A percentile compares a stretch with the other conserved stretches of the same genome.
phyloP scores from a whole-genome alignment of 345 rosid species.

The Arabidopsis suecica region DNA sequence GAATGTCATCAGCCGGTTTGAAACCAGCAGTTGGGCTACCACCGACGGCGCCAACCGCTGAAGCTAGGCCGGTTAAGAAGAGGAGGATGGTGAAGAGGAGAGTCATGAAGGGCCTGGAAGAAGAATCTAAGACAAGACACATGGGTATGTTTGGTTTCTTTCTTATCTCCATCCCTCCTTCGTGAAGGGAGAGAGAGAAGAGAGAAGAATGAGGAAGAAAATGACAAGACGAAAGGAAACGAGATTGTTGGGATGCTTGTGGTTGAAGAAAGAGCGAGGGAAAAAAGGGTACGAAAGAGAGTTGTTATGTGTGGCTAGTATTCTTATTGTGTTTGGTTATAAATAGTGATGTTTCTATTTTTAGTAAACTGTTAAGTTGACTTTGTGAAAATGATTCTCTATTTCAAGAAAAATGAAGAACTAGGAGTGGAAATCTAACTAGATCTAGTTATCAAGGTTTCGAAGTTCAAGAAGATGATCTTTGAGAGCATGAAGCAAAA shows the following conservation, averaged over 20 bases:
- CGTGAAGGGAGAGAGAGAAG: slow-evolving; percentile 40
- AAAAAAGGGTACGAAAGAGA: slow-evolving; percentile 19
- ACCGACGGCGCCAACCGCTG: not conserved
- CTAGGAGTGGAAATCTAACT: not conserved
- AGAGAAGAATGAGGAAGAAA: slow-evolving; percentile 28
- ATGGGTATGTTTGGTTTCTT: slow-evolving; percentile 25
- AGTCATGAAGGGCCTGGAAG: slow-evolving; percentile 50
- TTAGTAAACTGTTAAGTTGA: slow-evolving; percentile 5
- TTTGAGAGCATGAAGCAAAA: too few species aligned
- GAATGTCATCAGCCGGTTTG: slow-evolving; percentile 57
- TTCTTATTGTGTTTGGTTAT: slow-evolving; percentile 11
- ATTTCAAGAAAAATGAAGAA: slow-evolving; percentile 9
- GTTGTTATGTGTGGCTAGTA: slow-evolving; percentile 5
- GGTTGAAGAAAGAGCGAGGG: slow-evolving; percentile 27
- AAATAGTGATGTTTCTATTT: slow-evolving; percentile 25
- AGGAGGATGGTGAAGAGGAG: slow-evolving; percentile 54
- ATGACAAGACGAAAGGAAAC: slow-evolving; percentile 2
- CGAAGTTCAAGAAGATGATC: too few species aligned
- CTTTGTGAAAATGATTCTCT: not conserved
- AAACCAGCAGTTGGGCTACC: slow-evolving; percentile 32
- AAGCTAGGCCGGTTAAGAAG: slow-evolving; percentile 25
- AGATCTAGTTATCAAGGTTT: too few species aligned
- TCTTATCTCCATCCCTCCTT: slow-evolving; percentile 70
- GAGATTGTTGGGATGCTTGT: slow-evolving; percentile 41
- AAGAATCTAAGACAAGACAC: slow-evolving; percentile 40